Percentiles rank a stretch among this genome's conserved stretches.
These are phyloP conservation scores for cucumber (Cucumis sativus) DNA, from an alignment of 306 rosid species.

Conservation along the genomic window Cucumber_9930_V3 NC_026659.2:26090001-26090500, in stretches of 20 bases:
- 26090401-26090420: not conserved
- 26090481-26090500: not conserved
- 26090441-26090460: not conserved
- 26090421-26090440: not conserved
- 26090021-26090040: constrained; percentile 79
- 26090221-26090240: constrained; percentile 88
- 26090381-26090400: constrained; percentile 9
- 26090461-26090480: not conserved
- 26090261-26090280: constrained; percentile 61
- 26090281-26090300: constrained; percentile 38
- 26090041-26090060: constrained; percentile 81
- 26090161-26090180: constrained; percentile 4
- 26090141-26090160: constrained; percentile 6
- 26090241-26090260: constrained; percentile 90
- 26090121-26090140: constrained; percentile 42
- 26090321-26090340: constrained; percentile 82
- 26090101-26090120: constrained; percentile 84
- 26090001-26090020: constrained; percentile 73
- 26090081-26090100: constrained; percentile 96
- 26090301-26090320: constrained; percentile 62
- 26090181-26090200: constrained; percentile 1
- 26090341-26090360: constrained; percentile 83
- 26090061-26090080: constrained; percentile 93
- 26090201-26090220: constrained; percentile 49
- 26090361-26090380: constrained; percentile 99